Evolutionary conservation across 768 basidiomycete genomes (phyloP), one percentile per base, ranked within the genome.

Genomic region (Tephrocybe sp.): DNA sequence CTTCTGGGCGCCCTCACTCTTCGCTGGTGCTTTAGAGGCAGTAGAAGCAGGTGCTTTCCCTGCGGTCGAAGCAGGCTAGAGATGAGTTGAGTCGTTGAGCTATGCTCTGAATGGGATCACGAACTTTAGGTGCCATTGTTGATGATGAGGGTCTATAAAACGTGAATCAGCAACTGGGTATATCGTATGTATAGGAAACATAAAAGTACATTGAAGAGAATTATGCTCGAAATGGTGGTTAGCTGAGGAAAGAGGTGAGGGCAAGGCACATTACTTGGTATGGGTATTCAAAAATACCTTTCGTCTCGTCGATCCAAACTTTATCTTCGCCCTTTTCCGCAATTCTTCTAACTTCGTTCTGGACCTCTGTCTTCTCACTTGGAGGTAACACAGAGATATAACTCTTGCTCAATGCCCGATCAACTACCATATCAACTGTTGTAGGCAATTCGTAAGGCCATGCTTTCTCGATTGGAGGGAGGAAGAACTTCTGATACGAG

Each of bases 321-420:
- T 77, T 81, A 1, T 76, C 84, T 8, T 86, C 78, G 16, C 83
- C 83, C 22, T 65, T 68, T 45, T 77, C 63, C 2, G 91, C 62
- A 46, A 91, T 82, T 8, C 62, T 71, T 37, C 73, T 67, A 23
- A 92, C 61, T 39, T 80, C 73, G 9, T 69, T 56, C 19, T 67
- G 63, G 27, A 93, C 74, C 34, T 74, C 68, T 11, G 64, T 64
- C 65, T 79, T 86, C 57, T 82, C 77, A n/a, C 76, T 76, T 2
- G 76, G 77, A 2, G 76, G 68, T 29, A 86, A 71, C 18, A 85
- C 65, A 0, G 86, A 75, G 37, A 94, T 82, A 65, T 94, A 97
- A 56, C 90, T 93, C 71, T 95, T 97, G 68, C 84, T 91, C 50
- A 74, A 72, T 1, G 84, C 84, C 42, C 93, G 73, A 45, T 91